phyloP scores from a whole-genome alignment of 2,329 filamentous ascomycete species.

The Emmonsiellopsis sp. region DNA sequence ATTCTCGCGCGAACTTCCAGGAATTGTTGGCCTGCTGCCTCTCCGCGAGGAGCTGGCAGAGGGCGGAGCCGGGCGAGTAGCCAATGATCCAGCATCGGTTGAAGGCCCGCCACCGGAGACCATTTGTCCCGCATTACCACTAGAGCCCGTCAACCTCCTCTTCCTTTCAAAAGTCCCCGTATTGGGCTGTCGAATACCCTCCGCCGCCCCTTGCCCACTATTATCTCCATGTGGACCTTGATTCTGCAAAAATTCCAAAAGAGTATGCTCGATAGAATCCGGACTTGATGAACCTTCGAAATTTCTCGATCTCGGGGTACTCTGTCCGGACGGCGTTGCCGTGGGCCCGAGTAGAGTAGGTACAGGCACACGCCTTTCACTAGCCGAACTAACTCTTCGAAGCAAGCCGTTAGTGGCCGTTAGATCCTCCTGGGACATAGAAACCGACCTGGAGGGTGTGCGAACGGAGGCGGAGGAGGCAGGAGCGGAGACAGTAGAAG shows the following conservation, averaged over 20 bases:
- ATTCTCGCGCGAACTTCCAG: conserved; percentile 23
- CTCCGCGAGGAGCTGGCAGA: neutral
- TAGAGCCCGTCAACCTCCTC: conserved; percentile 30
- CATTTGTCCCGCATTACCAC: conserved; percentile 17
- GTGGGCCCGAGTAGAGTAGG: too few relatives aligned
- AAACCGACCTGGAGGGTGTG: neutral
- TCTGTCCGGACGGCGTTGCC: too few relatives aligned
- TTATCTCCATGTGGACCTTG: neutral
- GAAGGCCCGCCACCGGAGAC: conserved; percentile 1
- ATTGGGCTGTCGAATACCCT: neutral
- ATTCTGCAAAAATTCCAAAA: conserved; percentile 3
- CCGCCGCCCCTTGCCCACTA: neutral
- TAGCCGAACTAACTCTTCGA: neutral
- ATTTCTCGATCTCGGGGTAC: too few relatives aligned
- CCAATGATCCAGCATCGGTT: neutral
- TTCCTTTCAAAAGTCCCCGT: conserved; percentile 27
- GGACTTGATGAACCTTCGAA: neutral
- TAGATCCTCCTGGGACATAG: neutral
- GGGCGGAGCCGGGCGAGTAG: neutral
- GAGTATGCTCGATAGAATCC: conserved; percentile 4
- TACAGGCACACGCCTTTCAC: too few relatives aligned
- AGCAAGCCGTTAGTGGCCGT: neutral
- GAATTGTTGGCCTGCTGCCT: conserved; percentile 1
- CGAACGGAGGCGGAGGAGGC: conserved; percentile 4
- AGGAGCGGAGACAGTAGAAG: conserved; percentile 4